phyloP scores from a whole-genome alignment of 1,139 yeast species.

The Yamadazyma mexicana region DNA sequence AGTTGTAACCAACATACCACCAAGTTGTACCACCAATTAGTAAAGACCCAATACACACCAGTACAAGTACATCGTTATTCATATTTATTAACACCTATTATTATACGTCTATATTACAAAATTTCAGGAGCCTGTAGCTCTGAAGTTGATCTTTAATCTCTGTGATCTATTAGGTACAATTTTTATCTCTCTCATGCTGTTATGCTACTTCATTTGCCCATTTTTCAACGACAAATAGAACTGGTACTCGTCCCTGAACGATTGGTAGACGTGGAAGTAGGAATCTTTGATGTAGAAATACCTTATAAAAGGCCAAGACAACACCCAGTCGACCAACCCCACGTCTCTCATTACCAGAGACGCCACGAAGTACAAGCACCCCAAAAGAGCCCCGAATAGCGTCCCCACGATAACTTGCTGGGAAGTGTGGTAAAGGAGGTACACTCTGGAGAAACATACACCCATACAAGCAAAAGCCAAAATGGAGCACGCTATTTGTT shows the following conservation, averaged over 20 bases:
- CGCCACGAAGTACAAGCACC: conserved; percentile 56
- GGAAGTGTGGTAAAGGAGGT: conserved; percentile 72
- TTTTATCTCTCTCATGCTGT: neutral
- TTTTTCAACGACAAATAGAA: conserved; percentile 15
- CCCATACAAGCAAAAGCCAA: conserved; percentile 34
- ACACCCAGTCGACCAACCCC: conserved; percentile 61
- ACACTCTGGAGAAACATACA: conserved; percentile 76
- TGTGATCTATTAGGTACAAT: no score
- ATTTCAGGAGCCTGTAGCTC: no score
- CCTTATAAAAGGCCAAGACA: conserved; percentile 47
- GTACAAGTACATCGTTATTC: no score
- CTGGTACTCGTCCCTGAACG: conserved; percentile 40
- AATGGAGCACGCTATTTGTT: conserved; percentile 21
- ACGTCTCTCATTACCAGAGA: conserved; percentile 55
- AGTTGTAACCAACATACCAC: no score
- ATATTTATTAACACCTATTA: no score
- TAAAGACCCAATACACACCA: no score
- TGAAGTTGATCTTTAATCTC: no score
- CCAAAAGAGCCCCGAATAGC: conserved; percentile 59
- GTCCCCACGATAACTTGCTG: conserved; percentile 77
- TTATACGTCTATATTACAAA: no score
- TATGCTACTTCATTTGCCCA: neutral
- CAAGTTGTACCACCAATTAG: no score
- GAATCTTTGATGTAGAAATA: conserved; percentile 59
- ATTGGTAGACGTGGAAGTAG: conserved; percentile 42